Conservation (phyloP, 768 basidiomycete species). For the Kwoniella bestiolae region DNA sequence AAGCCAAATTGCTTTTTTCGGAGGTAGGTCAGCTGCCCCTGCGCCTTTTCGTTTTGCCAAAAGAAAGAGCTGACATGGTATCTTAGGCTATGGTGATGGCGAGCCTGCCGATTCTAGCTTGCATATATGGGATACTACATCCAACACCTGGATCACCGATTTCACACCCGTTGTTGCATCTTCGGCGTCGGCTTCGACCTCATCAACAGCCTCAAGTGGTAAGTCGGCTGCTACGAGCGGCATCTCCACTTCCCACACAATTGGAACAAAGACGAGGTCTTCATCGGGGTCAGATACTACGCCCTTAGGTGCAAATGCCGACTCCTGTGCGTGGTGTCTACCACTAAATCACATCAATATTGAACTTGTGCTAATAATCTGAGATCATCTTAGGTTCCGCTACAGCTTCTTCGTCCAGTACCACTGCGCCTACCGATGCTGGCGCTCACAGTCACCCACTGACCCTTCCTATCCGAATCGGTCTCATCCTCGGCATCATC, state of each 20-base stretch:
- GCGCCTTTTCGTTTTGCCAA: background rate
- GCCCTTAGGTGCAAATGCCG: slow-evolving; percentile 6
- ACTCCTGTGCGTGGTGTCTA: slow-evolving; percentile 6
- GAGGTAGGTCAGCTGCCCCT: slow-evolving; percentile 57
- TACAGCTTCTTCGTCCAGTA: slow-evolving; percentile 43
- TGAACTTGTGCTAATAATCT: slow-evolving; percentile 2
- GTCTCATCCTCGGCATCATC: slow-evolving; percentile 67
- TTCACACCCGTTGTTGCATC: slow-evolving; percentile 7
- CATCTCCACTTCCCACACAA: background rate
- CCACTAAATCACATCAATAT: background rate
- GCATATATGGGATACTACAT: slow-evolving; percentile 48
- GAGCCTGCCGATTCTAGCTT: slow-evolving; percentile 66
- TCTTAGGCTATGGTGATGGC: slow-evolving; percentile 62
- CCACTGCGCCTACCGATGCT: slow-evolving; percentile 30
- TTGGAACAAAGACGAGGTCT: slow-evolving; percentile 6
- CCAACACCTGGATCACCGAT: slow-evolving; percentile 26
- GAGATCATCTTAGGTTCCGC: slow-evolving; percentile 11
- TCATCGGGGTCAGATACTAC: slow-evolving; percentile 7
- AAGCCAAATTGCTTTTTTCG: slow-evolving; percentile 68
- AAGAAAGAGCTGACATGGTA: background rate
- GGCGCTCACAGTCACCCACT: slow-evolving; percentile 46
- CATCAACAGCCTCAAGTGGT: slow-evolving; percentile 15
- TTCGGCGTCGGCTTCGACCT: background rate
- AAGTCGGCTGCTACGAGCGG: slow-evolving; percentile 5
- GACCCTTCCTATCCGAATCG: slow-evolving; percentile 63